A percentile compares a stretch with the other conserved stretches of the same genome.
Evolutionary conservation across 2,329 filamentous ascomycete species (phyloP).

Genomic region (Apiospora koreana): DNA sequence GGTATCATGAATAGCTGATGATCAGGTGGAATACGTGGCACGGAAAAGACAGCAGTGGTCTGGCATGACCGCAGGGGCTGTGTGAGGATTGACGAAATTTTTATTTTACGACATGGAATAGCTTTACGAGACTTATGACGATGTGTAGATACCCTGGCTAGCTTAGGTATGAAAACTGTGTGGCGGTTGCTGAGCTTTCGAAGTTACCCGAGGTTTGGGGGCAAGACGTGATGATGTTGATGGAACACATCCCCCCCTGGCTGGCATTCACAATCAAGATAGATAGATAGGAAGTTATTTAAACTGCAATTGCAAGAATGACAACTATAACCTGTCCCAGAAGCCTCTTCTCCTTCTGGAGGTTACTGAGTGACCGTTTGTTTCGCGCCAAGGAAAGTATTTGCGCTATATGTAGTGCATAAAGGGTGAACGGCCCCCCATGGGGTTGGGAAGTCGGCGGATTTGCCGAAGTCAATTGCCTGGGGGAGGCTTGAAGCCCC

Average conservation of each 20-base stretch:
- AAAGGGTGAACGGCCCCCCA: background rate
- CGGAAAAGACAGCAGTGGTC: slow-evolving; percentile 23
- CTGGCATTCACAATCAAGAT: background rate
- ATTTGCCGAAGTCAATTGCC: slow-evolving; percentile 12
- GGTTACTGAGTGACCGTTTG: background rate
- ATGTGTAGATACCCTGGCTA: slow-evolving; percentile 9
- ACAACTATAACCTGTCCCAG: background rate
- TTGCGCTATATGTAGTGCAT: too few relatives aligned
- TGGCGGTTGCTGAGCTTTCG: background rate
- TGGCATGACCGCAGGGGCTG: background rate
- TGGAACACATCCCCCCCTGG: background rate
- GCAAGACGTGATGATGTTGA: background rate
- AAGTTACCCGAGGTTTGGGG: background rate
- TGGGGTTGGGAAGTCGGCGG: background rate
- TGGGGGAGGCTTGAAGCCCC: background rate
- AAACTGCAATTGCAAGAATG: background rate
- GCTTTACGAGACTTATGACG: slow-evolving; percentile 4
- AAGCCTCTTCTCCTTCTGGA: background rate
- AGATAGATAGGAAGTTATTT: background rate
- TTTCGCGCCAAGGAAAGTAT: background rate
- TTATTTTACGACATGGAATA: background rate
- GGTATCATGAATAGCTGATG: slow-evolving; percentile 35
- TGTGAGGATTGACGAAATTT: background rate
- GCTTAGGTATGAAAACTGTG: background rate
- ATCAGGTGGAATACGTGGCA: slow-evolving; percentile 57